Evolutionary conservation across 169 alveolate species (phyloP), one percentile per base, ranked within the genome.

Genomic region (Eimeria sp.): DNA sequence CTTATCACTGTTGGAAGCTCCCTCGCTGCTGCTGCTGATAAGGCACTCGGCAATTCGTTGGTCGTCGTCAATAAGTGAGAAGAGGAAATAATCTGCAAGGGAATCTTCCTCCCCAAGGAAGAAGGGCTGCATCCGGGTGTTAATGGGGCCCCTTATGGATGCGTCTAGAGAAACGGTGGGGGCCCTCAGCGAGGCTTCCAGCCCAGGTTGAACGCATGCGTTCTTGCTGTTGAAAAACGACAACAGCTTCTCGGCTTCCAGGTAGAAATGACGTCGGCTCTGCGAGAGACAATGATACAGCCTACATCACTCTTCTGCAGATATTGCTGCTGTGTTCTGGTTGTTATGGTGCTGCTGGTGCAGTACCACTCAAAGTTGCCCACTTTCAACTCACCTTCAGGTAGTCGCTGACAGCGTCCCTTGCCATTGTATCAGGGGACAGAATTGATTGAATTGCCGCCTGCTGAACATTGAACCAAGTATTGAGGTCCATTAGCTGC

Each of bases 201-300:
- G 40, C 11, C 91, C 72, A 14, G 75, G 72, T 75, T 83, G 75
- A 14, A 40, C 54, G 65, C 40, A 78, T 3, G 73, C 70, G 27
- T 49, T 34, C 30, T 83, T 83, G 58, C n/a, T 83, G 91, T 83
- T 83, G 65, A 83, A 83, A 34, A 83, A 83, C 72, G 91, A 51
- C 75, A 83, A 54, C 22, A 83, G 72, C 54, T 83, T 83, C 34
- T 83, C 91, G 54, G 91, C 91, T 18, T 83, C 91, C 49, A 83
- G n/a, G 75, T 83, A 83, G 51, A 83, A 83, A 83, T 83, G 91
- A 22, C 91, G 91, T 14, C 91, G 91, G 75, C 91, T 83, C 91
- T 83, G 91, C 75, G 73, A 25, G 67, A 78, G 67, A n/a, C 88
- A 47, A 51, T 40, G 27, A 40, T 2, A 25, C 88, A 78, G 34